phyloP scores from a whole-genome alignment of 345 rosid genomes.

The Gynandropsis gynandra region DNA sequence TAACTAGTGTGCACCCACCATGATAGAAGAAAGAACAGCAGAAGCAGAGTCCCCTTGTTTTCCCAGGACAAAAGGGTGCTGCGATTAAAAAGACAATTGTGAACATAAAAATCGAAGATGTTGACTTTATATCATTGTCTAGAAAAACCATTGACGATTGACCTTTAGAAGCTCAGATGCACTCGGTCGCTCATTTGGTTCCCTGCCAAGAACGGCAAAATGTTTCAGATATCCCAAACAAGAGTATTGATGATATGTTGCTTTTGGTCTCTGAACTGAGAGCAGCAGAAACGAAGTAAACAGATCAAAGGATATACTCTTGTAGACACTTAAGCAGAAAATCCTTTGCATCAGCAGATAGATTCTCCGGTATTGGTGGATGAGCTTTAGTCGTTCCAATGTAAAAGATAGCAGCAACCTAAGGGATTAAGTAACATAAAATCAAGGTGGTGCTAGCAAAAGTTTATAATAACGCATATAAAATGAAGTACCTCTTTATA shows the following conservation, averaged over 20 bases:
- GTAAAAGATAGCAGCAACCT: slow-evolving; percentile 90
- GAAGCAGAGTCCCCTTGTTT: slow-evolving; percentile 33
- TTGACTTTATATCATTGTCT: background rate
- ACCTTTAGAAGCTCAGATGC: slow-evolving; percentile 79
- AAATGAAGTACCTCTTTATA: slow-evolving; percentile 56
- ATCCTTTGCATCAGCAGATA: slow-evolving; percentile 58
- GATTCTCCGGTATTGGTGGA: slow-evolving; percentile 89
- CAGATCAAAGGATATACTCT: slow-evolving; percentile 37
- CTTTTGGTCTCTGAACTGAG: background rate
- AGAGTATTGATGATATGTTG: background rate
- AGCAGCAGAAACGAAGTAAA: background rate
- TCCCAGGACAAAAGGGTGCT: slow-evolving; percentile 77
- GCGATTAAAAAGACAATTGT: slow-evolving; percentile 23
- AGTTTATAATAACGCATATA: background rate
- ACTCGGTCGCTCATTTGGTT: slow-evolving; percentile 67
- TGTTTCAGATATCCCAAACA: slow-evolving; percentile 10
- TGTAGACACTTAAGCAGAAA: slow-evolving; percentile 74
- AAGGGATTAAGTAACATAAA: slow-evolving; percentile 15
- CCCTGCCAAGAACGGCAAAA: slow-evolving; percentile 42
- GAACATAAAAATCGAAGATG: background rate
- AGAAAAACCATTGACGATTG: slow-evolving; percentile 1
- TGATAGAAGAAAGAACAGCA: slow-evolving; percentile 23
- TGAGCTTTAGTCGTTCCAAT: slow-evolving; percentile 84
- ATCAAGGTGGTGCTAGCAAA: background rate
- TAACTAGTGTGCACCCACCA: slow-evolving; percentile 35